Evolutionary conservation across 2,329 filamentous ascomycete species (phyloP).

Genomic region (Penicillium sp.): DNA sequence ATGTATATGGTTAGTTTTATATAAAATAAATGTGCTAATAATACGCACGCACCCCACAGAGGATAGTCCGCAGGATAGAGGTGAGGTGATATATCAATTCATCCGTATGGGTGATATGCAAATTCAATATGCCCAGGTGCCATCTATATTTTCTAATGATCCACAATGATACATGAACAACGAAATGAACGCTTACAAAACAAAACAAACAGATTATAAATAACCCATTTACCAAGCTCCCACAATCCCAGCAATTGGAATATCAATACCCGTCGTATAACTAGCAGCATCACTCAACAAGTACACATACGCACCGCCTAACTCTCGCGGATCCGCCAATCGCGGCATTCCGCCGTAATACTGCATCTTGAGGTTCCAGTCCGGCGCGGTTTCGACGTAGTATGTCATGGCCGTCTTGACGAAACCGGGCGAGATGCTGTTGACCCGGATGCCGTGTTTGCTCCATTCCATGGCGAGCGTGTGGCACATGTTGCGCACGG

Average conservation of each 20-base stretch:
- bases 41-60: too few species aligned
- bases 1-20: too few species aligned
- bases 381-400: conserved; percentile 49
- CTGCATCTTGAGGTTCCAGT: conserved; percentile 56
- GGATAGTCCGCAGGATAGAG: too few species aligned
- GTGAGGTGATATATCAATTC: too few species aligned
- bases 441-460: conserved; percentile 32
- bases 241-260: conserved; percentile 38
- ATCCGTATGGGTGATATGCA: too few species aligned
- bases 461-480: conserved; percentile 48
- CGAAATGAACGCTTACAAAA: not conserved
- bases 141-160: too few species aligned
- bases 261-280: conserved; percentile 36
- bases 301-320: conserved; percentile 57
- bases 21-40: too few species aligned
- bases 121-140: too few species aligned
- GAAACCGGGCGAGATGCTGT: conserved; percentile 46
- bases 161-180: too few species aligned
- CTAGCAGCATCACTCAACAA: conserved; percentile 47
- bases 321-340: conserved; percentile 50
- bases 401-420: conserved; percentile 46
- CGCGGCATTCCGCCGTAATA: conserved; percentile 58
- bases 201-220: not conserved
- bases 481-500: conserved; percentile 27
- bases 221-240: conserved; percentile 23